Percentiles rank a stretch among this genome's conserved stretches.
Conservation (phyloP, 352 stramenopile species). For the Phytophthora vignae region DNA sequence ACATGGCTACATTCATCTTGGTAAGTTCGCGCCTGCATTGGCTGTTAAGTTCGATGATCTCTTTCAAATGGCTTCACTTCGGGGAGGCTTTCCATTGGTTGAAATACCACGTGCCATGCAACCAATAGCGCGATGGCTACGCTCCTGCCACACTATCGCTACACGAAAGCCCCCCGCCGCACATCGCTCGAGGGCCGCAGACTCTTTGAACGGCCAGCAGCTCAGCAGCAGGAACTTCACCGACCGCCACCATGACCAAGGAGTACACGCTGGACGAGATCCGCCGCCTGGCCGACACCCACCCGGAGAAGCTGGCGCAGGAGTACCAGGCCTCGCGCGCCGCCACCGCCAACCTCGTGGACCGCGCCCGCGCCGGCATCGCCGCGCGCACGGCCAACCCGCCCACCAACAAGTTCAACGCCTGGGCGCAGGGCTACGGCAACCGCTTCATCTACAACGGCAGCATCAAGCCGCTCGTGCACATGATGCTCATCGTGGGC, state of each 20-base stretch:
- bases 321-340: conserved; percentile 74
- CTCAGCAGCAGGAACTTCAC: conserved; percentile 12
- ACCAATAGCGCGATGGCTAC: neutral
- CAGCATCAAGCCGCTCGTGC: conserved; percentile 70
- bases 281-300: conserved; percentile 74
- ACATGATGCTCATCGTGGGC: conserved; percentile 83
- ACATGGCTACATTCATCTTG: too few relatives aligned
- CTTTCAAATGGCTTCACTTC: too few relatives aligned
- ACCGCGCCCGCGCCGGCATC: conserved; percentile 69
- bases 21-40: too few relatives aligned
- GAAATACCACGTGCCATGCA: neutral
- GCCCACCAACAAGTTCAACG: conserved; percentile 66
- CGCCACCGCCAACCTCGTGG: conserved; percentile 72
- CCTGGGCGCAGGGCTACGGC: conserved; percentile 78
- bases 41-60: too few relatives aligned
- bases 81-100: neutral
- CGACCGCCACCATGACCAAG: conserved; percentile 56
- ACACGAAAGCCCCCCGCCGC: conserved; percentile 10
- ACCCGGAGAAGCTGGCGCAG: conserved; percentile 74
- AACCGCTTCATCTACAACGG: conserved; percentile 82
- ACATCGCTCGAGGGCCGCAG: conserved; percentile 15
- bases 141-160: neutral
- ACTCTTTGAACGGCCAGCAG: conserved; percentile 44
- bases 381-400: conserved; percentile 62
- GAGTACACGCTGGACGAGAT: conserved; percentile 87